Base-by-base conservation (phyloP, 108 stramenopile species). In the Chaetoceros muelleri region DNA sequence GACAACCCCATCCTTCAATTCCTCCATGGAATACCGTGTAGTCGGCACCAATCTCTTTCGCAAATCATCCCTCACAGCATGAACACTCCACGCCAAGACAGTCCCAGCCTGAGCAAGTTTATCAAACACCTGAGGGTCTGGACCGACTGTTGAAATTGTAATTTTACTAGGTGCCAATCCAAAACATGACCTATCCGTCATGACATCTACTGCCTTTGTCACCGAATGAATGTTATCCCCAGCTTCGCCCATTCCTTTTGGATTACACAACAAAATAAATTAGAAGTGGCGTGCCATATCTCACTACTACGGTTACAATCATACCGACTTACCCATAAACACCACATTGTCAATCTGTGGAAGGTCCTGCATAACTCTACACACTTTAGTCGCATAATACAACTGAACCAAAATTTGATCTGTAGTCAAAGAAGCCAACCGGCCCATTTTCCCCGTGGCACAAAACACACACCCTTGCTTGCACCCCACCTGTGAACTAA, bases 401-500 rank as follows among this genome's bases (percentile, higher is more conserved):
- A 93, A 44, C 64, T 95, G 94, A 17, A 57, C 66, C 48, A 88
- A 28, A 50, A 95, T 91, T 63, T 95, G 89, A 62, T 82, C 77
- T 0, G 66, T 5, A 3, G 75, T 60, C 13, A 95, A 60, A 19
- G 66, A 71, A 19, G 85, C 75, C 2, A 84, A 47, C 47, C 70
- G 64, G 18, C 93, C 93, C 93, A 95, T 95, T 24, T 61, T 64
- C 2, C 86, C 85, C 0, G 93, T 95, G 5, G 84, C 75, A 69
- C 93, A 95, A 68, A 94, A 94, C 29, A 68, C 70, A 59, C 93
- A 95, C 1, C 79, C 93, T 57, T 86, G 87, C 22, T 62, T 60
- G 61, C 94, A 95, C 29, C 94, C 94, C 21, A 95, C 85, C 60
- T 95, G 94, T 5, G 87, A 81, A n/a, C 69, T 72, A n/a, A 87